phyloP scores from a whole-genome alignment of 2,329 filamentous ascomycete genomes.

The Exophiala aquamarina region DNA sequence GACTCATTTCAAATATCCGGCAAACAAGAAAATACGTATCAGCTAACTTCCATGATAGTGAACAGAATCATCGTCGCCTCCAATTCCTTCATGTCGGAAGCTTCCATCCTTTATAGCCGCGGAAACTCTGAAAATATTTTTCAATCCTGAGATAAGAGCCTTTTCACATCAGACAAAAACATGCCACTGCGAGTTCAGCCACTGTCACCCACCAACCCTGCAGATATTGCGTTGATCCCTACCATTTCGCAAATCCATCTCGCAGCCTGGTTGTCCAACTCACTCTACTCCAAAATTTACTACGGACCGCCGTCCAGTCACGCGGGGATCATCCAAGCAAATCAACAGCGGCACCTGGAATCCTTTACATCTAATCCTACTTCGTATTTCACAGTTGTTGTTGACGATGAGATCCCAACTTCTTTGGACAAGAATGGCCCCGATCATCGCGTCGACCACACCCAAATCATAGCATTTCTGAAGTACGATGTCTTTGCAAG shows the following conservation, averaged over 20 bases:
- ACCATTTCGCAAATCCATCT: constrained; percentile 16
- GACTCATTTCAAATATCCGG: no score
- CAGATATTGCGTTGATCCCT: constrained; percentile 4
- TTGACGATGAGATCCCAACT: constrained; percentile 4
- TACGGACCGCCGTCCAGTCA: constrained; percentile 13
- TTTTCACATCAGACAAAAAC: no score
- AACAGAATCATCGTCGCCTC: no score
- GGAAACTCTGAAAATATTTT: no score
- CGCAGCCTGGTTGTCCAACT: constrained; percentile 12
- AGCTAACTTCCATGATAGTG: no score
- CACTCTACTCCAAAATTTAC: constrained; percentile 13
- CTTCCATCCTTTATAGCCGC: no score
- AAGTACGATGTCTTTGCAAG: constrained; percentile 13
- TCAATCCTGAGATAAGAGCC: no score
- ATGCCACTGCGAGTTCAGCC: constrained; percentile 9
- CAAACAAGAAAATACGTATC: no score
- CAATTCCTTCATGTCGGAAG: no score
- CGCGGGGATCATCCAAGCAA: constrained; percentile 7
- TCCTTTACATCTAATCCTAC: constrained; percentile 4
- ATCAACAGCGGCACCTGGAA: constrained; percentile 6
- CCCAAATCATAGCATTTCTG: constrained; percentile 11
- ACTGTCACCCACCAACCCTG: constrained; percentile 3
- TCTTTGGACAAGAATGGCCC: no score
- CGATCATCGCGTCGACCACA: no score
- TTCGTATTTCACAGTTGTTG: constrained; percentile 6